Base-by-base conservation (phyloP, 352 stramenopile species). In the Globisporangium acanthophoron region DNA sequence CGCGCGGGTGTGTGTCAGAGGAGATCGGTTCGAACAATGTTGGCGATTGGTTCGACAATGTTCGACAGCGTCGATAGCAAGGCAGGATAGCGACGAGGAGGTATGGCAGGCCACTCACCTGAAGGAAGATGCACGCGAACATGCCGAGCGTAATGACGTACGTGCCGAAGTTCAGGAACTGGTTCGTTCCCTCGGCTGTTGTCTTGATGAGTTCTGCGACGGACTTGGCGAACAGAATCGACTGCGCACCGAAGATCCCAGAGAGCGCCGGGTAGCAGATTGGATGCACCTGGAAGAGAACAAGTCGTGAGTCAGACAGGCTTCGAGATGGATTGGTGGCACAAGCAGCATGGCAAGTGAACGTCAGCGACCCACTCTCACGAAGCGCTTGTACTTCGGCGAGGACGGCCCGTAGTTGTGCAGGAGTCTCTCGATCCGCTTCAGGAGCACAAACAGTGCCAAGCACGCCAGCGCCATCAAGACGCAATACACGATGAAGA, bases 151-250 rank as follows among this genome's bases (percentile, higher is more conserved):
- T 70, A 54, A 97, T 90, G 29, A 76, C 59, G 54, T 96, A 97
- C 7, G 85, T 90, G 45, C 85, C 84, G 37, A 78, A 69, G 9
- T 70, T 80, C 21, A 65, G 69, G 51, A 96, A 90, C 52, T 92
- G 85, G 58, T 80, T 84, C 35, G 85, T 75, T 11, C 82, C 85
- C 21, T 81, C 74, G 20, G 78, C 56, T n/a, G 78, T 88, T 2
- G 80, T 90, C 58, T 94, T 96, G 49, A 96, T 66, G 31, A 96
- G 77, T 61, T 96, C 86, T 0, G 79, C 80, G 4, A 80, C 74
- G 1, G 80, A 90, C 64, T 96, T 95, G 48, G 86, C 82, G 45
- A 92, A 94, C 11, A 96, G 67, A 13, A 94, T 73, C 0, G 80
- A 91, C 58, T 94, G 85, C 4, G 83, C 85, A 2, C 84, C 85